These are phyloP conservation scores for Mycosarcoma maydis DNA, from an alignment of 1,284 basidiomycete genomes.

Conservation along the genomic window DNA sequence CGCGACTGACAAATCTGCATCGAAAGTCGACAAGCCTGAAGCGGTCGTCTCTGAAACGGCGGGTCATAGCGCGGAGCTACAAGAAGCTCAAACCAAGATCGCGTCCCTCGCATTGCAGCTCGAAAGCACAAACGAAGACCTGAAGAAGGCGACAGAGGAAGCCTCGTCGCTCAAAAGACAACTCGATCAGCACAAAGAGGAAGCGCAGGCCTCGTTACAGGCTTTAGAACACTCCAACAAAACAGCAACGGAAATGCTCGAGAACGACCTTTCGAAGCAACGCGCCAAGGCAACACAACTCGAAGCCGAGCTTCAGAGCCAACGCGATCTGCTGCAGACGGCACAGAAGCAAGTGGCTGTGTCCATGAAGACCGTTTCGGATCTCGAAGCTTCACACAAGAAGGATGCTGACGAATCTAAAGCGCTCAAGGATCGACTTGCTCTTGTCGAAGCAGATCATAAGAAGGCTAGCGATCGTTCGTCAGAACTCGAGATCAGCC, in stretches of 20 bases:
- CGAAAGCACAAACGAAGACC: conserved; percentile 14
- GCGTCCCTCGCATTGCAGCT: conserved; percentile 18
- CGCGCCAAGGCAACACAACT: conserved; percentile 18
- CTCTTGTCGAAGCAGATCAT: conserved; percentile 15
- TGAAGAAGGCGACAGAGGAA: conserved; percentile 17
- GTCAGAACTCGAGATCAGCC: conserved; percentile 17
- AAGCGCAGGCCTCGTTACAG: conserved; percentile 7
- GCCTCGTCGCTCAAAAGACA: conserved; percentile 11
- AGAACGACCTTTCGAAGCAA: conserved; percentile 18
- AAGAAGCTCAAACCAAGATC: conserved; percentile 13
- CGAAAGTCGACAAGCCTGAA: background rate
- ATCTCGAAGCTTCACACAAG: conserved; percentile 10
- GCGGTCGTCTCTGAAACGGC: background rate
- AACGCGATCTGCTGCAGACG: conserved; percentile 17
- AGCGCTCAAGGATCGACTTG: conserved; percentile 20
- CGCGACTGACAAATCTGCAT: background rate
- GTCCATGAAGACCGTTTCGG: conserved; percentile 3
- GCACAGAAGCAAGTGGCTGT: conserved; percentile 14
- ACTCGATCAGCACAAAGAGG: conserved; percentile 18
- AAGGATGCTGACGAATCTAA: conserved; percentile 1
- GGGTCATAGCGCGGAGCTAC: conserved; percentile 11
- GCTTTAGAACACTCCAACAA: conserved; percentile 11
- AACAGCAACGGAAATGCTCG: conserved; percentile 10
- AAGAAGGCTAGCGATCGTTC: conserved; percentile 21
- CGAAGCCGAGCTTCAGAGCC: conserved; percentile 23